Percentiles rank a stretch among this genome's conserved stretches.
These are phyloP conservation scores for Saccharomyces hybrid DNA, from an alignment of 1,139 yeast genomes.

Conservation along the genomic window DNA sequence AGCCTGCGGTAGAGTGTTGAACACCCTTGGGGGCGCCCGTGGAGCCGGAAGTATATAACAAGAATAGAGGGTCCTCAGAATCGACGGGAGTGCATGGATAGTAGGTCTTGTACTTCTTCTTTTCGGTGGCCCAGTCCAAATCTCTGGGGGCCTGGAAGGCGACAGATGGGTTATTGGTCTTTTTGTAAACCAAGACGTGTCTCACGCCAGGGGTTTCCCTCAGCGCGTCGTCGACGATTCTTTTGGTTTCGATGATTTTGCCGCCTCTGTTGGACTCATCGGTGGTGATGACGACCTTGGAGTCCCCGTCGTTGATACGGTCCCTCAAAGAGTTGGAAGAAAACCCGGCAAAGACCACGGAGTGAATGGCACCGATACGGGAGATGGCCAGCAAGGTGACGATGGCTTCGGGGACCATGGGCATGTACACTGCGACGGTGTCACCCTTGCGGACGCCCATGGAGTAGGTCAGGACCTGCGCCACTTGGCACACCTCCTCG, in stretches of 20 bases:
- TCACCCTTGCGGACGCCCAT: constrained; percentile 76
- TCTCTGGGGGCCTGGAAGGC: constrained; percentile 59
- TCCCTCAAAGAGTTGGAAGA: constrained; percentile 68
- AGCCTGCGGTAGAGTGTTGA: constrained; percentile 79
- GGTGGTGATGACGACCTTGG: constrained; percentile 65
- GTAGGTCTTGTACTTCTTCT: constrained; percentile 66
- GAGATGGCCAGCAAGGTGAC: constrained; percentile 65
- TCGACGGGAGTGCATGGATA: constrained; percentile 80
- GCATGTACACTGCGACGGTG: constrained; percentile 77
- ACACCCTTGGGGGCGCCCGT: constrained; percentile 98
- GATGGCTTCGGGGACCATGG: constrained; percentile 80
- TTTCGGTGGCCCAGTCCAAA: constrained; percentile 77
- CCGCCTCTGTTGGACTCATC: constrained; percentile 83
- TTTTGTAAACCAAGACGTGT: constrained; percentile 62
- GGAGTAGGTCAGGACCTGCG: constrained; percentile 52
- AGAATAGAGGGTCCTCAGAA: constrained; percentile 88
- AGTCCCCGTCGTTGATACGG: constrained; percentile 70
- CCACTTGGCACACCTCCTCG: constrained; percentile 60
- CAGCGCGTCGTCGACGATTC: constrained; percentile 75
- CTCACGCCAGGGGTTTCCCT: constrained; percentile 59
- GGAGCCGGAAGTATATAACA: constrained; percentile 92
- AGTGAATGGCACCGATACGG: constrained; percentile 75
- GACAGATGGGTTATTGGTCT: constrained; percentile 63
- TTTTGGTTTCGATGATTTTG: constrained; percentile 72
- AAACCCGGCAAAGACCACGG: constrained; percentile 81